Evolutionary conservation across 116 monocot genomes (phyloP), one percentile per base, ranked within the genome.

Genomic region (Trichopus zeylanicus): DNA sequence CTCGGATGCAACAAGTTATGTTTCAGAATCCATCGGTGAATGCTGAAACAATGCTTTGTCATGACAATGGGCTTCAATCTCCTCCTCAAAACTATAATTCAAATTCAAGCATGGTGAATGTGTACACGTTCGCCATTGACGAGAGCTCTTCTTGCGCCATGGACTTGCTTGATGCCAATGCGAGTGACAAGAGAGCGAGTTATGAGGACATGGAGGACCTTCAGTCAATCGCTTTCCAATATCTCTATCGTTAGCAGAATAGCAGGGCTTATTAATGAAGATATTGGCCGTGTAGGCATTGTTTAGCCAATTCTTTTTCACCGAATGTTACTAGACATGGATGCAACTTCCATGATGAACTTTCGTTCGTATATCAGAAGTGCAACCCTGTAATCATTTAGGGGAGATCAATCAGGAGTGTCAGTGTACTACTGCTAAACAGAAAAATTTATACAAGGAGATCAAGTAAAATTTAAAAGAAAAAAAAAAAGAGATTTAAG

Each of bases 181-280:
- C 42, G 46, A 64, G 37, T 33, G 29, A 12, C 1, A 64, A 34
- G 51, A 59, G 24, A 38, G 28, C 46, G 22, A 51, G 16, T 12
- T 66, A 71, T 56, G 52, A 62, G 18, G 71, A 77, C 34, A 33
- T 66, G 66, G 72, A 68, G 37, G 78, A 77, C 33, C 71, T 77
- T 42, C 71, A 71, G 24, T 70, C 71, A 24, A 42, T 71, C 5
- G 54, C 65, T 9, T 77, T 66, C 27, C 61, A 38, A 29, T 67
- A 71, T 51, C 66, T 68, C 26, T 59, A 37, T 33, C 63, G 29
- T 31, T 37, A 26, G 26, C 56, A 26, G 48, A 8, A 30, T 26
- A 3, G 7, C 9, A 23, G 19, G 22, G 31, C 1, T 20, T 13
- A 35, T 21, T 12, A 10, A 10, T 3, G 26, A 53, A 28, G 53